Evolutionary conservation across 2,329 filamentous ascomycete genomes (phyloP).

Genomic region (Fusarium robinianum): DNA sequence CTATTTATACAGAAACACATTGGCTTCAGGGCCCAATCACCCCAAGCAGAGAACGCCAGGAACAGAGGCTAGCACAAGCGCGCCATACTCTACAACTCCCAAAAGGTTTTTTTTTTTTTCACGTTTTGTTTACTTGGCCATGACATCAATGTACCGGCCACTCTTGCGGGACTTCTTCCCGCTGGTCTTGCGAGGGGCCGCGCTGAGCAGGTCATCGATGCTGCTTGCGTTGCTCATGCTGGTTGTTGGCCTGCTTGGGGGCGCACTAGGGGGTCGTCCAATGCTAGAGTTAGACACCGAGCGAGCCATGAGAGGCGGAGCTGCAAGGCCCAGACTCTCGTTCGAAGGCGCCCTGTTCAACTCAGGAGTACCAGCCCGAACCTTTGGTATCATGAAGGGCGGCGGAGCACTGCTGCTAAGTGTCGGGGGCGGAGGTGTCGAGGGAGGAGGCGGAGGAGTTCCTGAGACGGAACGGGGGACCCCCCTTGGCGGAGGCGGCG

Average conservation of each 20-base stretch:
- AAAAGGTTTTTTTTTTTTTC: too few relatives aligned
- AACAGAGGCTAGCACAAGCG: slow-evolving; percentile 16
- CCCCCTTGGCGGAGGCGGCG: slow-evolving; percentile 78
- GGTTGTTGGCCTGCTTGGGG: slow-evolving; percentile 72
- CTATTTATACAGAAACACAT: slow-evolving; percentile 36
- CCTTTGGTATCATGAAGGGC: slow-evolving; percentile 36
- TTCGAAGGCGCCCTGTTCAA: slow-evolving; percentile 43
- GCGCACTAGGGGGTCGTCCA: slow-evolving; percentile 50
- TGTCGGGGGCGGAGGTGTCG: slow-evolving; percentile 41
- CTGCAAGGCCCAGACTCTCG: slow-evolving; percentile 43
- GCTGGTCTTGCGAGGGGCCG: slow-evolving; percentile 68
- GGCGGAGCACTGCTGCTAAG: slow-evolving; percentile 42
- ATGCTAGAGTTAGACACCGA: slow-evolving; percentile 54
- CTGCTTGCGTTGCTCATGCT: slow-evolving; percentile 90
- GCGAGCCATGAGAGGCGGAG: slow-evolving; percentile 50
- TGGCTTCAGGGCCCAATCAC: slow-evolving; percentile 23
- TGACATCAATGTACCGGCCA: slow-evolving; percentile 92
- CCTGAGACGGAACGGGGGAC: slow-evolving; percentile 58
- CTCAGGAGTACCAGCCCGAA: slow-evolving; percentile 37
- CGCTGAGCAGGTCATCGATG: slow-evolving; percentile 89
- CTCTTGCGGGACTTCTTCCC: slow-evolving; percentile 77
- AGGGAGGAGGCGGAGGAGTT: slow-evolving; percentile 53
- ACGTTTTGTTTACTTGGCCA: slow-evolving; percentile 69
- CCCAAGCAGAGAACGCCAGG: slow-evolving; percentile 27
- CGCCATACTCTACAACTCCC: slow-evolving; percentile 9